phyloP scores from a whole-genome alignment of 2,329 filamentous ascomycete species.

The Penicillium expansum region DNA sequence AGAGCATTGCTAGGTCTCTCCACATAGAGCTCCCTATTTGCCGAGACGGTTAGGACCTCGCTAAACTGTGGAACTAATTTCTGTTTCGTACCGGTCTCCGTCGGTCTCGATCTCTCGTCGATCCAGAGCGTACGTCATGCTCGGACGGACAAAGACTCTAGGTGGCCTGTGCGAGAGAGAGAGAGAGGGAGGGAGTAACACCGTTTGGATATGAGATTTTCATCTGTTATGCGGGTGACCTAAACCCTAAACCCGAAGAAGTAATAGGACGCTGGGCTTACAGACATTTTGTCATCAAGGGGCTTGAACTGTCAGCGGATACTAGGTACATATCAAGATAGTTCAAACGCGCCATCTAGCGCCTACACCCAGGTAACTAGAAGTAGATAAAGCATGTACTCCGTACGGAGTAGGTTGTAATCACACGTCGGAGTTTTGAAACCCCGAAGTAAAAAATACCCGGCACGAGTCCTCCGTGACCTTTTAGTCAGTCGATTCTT shows the following conservation, averaged over 20 bases:
- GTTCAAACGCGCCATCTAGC: not conserved
- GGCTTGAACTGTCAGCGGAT: not conserved
- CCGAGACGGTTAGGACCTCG: not conserved
- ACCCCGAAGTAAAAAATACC: not conserved
- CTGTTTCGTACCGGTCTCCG: conserved; percentile 4
- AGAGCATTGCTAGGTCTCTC: not conserved
- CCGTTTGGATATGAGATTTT: conserved; percentile 14
- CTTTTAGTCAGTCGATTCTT: conserved; percentile 2
- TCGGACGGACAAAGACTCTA: conserved; percentile 1
- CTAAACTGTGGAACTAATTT: not conserved
- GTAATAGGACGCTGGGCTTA: not conserved
- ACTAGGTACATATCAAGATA: not conserved
- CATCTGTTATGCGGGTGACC: not conserved
- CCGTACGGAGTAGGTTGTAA: not conserved
- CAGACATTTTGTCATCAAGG: not conserved
- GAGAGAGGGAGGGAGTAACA: not conserved
- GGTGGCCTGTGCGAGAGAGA: conserved; percentile 17
- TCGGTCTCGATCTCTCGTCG: conserved; percentile 8
- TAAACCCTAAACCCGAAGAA: conserved; percentile 1
- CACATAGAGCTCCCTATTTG: not conserved
- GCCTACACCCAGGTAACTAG: not conserved
- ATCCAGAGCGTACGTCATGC: conserved; percentile 17
- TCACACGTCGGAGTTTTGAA: not conserved
- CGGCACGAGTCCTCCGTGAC: conserved; percentile 12
- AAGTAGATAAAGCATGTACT: not conserved